These are phyloP conservation scores for Arthrobotrys musiformis DNA, from an alignment of 2,329 filamentous ascomycete genomes.

Conservation along the genomic window DNA sequence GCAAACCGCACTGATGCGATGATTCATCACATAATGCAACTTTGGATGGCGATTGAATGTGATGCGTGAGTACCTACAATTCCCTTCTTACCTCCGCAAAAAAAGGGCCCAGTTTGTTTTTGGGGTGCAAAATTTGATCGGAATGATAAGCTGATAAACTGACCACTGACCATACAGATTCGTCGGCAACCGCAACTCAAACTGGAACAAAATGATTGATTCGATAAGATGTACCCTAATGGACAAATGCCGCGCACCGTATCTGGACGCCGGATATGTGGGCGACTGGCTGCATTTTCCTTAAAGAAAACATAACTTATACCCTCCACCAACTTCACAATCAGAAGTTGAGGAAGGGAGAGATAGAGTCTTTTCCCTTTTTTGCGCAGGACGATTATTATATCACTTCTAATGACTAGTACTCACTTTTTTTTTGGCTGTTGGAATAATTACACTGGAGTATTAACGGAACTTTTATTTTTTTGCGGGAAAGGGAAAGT, in stretches of 20 bases:
- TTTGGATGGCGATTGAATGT: constrained; percentile 52
- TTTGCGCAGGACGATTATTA: too few species aligned
- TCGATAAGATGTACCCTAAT: constrained; percentile 47
- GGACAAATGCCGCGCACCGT: constrained; percentile 45
- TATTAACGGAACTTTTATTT: too few species aligned
- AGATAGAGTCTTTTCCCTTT: neutral
- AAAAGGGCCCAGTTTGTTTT: too few species aligned
- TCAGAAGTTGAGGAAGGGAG: too few species aligned
- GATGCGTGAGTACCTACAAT: constrained; percentile 31
- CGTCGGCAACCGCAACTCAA: constrained; percentile 50
- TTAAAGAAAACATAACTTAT: neutral
- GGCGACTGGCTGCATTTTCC: constrained; percentile 49
- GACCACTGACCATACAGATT: constrained; percentile 23
- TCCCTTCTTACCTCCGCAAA: neutral
- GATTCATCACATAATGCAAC: constrained; percentile 46
- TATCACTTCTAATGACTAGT: too few species aligned
- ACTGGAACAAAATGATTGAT: constrained; percentile 54
- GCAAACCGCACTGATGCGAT: constrained; percentile 38
- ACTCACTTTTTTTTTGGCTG: too few species aligned
- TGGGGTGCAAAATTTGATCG: neutral
- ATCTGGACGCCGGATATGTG: constrained; percentile 41
- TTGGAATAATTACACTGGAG: too few species aligned
- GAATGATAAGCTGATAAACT: neutral
- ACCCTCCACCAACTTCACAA: too few species aligned
- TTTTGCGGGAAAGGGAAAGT: too few species aligned